Evolutionary conservation across 371 early-diverging fungal genomes (phyloP).

Genomic region (Umbelopsis sp.): DNA sequence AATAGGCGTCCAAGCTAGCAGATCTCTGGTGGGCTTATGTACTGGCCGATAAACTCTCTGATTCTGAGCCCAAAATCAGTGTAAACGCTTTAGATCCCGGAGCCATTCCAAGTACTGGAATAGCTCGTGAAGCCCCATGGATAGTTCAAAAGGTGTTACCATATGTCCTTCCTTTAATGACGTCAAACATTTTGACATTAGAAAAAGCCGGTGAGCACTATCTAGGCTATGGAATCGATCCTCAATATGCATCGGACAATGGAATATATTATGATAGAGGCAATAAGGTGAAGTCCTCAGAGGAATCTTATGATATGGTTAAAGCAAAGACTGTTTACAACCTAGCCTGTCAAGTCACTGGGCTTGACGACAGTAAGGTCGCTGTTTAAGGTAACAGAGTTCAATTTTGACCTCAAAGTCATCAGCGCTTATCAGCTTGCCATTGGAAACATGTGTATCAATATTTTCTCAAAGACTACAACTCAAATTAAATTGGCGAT

Average conservation of each 20-base stretch:
- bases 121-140: conserved; percentile 33
- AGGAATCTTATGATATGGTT: conserved; percentile 18
- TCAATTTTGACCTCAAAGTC: too few relatives aligned
- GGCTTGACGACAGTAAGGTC: neutral
- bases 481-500: too few relatives aligned
- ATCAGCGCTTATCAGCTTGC: too few relatives aligned
- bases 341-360: conserved; percentile 12
- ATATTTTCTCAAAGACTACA: too few relatives aligned
- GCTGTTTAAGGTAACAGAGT: neutral
- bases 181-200: neutral
- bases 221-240: conserved; percentile 5
- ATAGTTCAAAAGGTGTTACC: conserved; percentile 25
- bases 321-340: conserved; percentile 18
- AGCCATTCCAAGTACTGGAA: conserved; percentile 43
- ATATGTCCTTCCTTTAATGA: neutral
- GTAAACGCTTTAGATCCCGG: conserved; percentile 41
- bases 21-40: conserved; percentile 26
- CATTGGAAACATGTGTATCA: too few relatives aligned
- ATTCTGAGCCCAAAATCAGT: conserved; percentile 20
- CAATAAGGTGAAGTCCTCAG: neutral
- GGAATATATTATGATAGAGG: conserved; percentile 8
- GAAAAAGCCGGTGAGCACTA: conserved; percentile 5
- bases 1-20: conserved; percentile 38
- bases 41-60: conserved; percentile 22
- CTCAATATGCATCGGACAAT: neutral